Evolutionary conservation across 371 early-diverging fungal species (phyloP).

Genomic region (Thermomucor indicae-seudaticae): DNA sequence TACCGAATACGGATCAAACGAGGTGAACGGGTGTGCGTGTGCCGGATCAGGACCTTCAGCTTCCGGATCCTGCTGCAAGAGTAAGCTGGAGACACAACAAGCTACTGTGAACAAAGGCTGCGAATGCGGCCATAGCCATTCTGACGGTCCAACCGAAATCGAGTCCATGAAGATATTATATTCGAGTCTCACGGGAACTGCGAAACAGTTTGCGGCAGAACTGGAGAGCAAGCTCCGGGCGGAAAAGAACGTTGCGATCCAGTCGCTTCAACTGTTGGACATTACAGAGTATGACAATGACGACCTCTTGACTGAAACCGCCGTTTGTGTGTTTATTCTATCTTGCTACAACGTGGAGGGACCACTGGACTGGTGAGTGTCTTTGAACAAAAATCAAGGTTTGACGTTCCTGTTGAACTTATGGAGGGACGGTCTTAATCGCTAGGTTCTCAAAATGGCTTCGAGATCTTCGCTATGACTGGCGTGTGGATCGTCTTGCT

Average conservation of each 20-base stretch:
- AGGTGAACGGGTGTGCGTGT: constrained; percentile 20
- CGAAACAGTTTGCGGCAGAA: constrained; percentile 38
- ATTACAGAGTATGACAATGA: constrained; percentile 73
- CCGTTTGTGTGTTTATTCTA: constrained; percentile 61
- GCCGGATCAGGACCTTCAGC: constrained; percentile 14
- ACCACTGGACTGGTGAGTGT: constrained; percentile 59
- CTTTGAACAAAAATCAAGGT: too few relatives aligned
- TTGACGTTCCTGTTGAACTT: too few relatives aligned
- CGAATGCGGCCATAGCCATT: not conserved
- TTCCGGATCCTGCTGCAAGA: constrained; percentile 28
- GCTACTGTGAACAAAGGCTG: not conserved
- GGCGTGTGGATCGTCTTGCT: constrained; percentile 59
- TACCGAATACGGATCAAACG: constrained; percentile 20
- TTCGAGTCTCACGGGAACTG: constrained; percentile 47
- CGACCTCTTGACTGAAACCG: constrained; percentile 54
- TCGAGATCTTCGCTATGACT: constrained; percentile 64
- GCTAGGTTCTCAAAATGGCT: constrained; percentile 54
- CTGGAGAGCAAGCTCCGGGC: constrained; percentile 24
- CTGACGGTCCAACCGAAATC: constrained; percentile 12
- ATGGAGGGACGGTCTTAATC: not conserved
- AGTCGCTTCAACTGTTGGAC: constrained; percentile 44
- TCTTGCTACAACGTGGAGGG: constrained; percentile 75
- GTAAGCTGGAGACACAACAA: constrained; percentile 3
- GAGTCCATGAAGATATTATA: constrained; percentile 46
- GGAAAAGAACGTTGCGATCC: constrained; percentile 15